A percentile compares a stretch with the other conserved stretches of the same genome.
These are phyloP conservation scores for Naegleria fowleri DNA, from an alignment of 208 protist genomes.

Conservation along the genomic window DNA sequence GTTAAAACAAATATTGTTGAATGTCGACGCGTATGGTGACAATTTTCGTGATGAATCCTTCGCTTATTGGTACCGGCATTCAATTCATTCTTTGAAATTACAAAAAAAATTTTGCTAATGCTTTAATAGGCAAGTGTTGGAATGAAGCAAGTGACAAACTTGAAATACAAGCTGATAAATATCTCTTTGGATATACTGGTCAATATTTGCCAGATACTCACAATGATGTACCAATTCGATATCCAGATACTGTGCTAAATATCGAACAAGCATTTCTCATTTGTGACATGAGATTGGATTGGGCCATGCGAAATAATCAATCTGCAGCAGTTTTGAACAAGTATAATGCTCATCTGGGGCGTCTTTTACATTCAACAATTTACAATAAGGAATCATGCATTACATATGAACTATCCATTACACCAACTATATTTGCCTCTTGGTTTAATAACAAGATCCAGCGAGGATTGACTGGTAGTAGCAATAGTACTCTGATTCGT, in stretches of 20 bases:
- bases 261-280: not conserved
- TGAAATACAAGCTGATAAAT: not conserved
- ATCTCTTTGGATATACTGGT: not conserved
- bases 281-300: not conserved
- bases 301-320: not conserved
- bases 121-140: too few species aligned
- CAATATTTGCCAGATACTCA: not conserved
- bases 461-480: too few species aligned
- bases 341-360: not conserved
- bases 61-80: too few species aligned
- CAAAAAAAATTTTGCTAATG: too few species aligned
- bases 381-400: not conserved
- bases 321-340: not conserved
- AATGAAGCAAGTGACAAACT: not conserved
- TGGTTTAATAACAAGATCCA: too few species aligned
- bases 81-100: too few species aligned
- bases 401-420: not conserved
- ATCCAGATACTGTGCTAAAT: not conserved
- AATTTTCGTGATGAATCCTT: too few species aligned
- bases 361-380: not conserved
- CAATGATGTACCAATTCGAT: not conserved
- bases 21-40: too few species aligned
- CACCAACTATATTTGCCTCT: not conserved
- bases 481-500: too few species aligned
- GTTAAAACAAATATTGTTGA: too few species aligned